phyloP scores from a whole-genome alignment of 1,139 yeast genomes.

The Magnusiomyces magnusii region DNA sequence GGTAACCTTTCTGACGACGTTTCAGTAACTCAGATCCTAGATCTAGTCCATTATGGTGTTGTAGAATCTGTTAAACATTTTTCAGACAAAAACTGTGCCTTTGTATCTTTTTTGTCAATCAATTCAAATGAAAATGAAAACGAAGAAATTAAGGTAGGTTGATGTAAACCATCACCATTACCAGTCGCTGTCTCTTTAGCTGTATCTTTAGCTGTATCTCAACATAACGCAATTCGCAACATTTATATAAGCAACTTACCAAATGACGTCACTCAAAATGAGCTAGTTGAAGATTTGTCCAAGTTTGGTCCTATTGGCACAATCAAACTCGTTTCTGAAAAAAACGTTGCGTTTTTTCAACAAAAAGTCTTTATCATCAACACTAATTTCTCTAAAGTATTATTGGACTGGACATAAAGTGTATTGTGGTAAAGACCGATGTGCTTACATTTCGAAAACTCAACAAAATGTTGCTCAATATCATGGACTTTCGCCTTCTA shows the following conservation, averaged over 20 bases:
- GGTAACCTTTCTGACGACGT: conserved; percentile 85
- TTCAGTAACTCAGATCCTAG: conserved; percentile 72
- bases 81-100: conserved; percentile 43
- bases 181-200: conserved; percentile 67
- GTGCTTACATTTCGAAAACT: conserved; percentile 77
- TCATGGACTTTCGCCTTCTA: conserved; percentile 68
- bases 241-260: conserved; percentile 75
- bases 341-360: conserved; percentile 71
- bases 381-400: too few species aligned
- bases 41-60: conserved; percentile 86
- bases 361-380: conserved; percentile 70
- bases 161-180: conserved; percentile 61
- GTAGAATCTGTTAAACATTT: conserved; percentile 59
- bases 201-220: conserved; percentile 64
- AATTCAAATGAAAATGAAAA: too few species aligned
- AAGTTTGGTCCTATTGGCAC: conserved; percentile 79
- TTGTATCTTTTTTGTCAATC: conserved; percentile 45
- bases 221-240: conserved; percentile 87
- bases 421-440: conserved; percentile 83
- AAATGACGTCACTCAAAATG: conserved; percentile 50
- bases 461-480: conserved; percentile 97
- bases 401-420: conserved; percentile 58
- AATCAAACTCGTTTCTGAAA: conserved; percentile 62
- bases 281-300: conserved; percentile 55
- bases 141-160: conserved; percentile 47